Base-by-base conservation (phyloP, 2,329 filamentous ascomycete genomes). In the Tolypocladium pustulatum region DNA sequence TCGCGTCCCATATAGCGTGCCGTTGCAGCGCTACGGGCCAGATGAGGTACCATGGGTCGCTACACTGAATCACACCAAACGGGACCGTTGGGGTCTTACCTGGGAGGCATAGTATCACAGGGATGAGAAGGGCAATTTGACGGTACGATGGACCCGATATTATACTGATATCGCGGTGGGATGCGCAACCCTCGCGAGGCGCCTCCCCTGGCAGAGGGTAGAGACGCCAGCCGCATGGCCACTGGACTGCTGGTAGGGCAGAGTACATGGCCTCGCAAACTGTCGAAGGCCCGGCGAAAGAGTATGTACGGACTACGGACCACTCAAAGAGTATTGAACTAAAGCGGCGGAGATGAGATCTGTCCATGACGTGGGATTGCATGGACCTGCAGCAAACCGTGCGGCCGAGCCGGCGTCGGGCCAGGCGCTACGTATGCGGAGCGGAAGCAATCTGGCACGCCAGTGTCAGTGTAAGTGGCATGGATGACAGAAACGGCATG, bases 1-100 rank as follows among this genome's bases (percentile, higher is more conserved):
- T 34, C 81, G 91, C 20, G 86, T 96, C 73, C 90, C 91, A n/a
- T 96, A 96, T 71, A 86, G 86, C 71, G 72, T 92, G 8, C 91
- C 91, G 0, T 70, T 96, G 34, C 82, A 83, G 55, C 75, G 76
- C 8, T 96, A 96, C 66, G 75, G 69, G 0, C 62, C 71, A 9
- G 70, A 72, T 5, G 90, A 95, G 66, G 74, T 80, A 54, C 91
- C 91, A 1, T 96, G 91, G 92, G 89, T 88, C 60, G 87, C 87
- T 4, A 85, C 82, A 2, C 74, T 78, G 66, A 67, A 67, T 1
- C 80, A 92, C 67, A 59, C 61, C 0, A 81, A 86, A 66, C 82
- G 81, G 15, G 90, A 93, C 73, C 83, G 83, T 75, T 76, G 68
- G 63, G 81, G 81, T 1, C 65, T 65, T 49, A 58, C 63, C 17